Evolutionary conservation across 2,329 filamentous ascomycete species (phyloP), one percentile per base, ranked within the genome.

Genomic region (Hymenoscyphus infarciens): DNA sequence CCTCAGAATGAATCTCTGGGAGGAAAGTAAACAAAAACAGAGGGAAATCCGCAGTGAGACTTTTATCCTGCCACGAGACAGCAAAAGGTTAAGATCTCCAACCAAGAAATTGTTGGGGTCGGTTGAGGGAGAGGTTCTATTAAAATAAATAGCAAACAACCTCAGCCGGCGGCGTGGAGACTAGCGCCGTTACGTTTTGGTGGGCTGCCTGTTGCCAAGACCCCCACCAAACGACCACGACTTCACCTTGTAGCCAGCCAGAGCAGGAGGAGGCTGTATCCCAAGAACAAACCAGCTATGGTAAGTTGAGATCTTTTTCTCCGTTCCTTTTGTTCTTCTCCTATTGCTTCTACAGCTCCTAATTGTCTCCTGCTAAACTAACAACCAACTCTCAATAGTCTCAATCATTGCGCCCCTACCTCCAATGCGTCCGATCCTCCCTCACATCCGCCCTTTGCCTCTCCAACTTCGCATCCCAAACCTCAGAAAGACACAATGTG

Each of bases 401-500:
- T 75, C 94, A 97, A 92, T 97, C 93, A 69, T 85, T 98, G 75
- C 91, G 94, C 68, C 94, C 94, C 62, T 97, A 98, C 80, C 90
- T 97, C 71, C 92, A 96, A 82, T 96, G 91, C 78, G 95, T 98
- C 73, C 91, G 95, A 73, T 93, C 91, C 75, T 96, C 91, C 74
- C 84, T 99, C 74, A 98, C 93, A 49, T 92, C 94, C 68, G 94
- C 95, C 69, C 88, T 99, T 70, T 94, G 92, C 63, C 85, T 96
- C 64, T 94, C 92, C 77, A 96, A 99, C 83, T 99, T 99, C 78
- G 94, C 95, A 67, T 98, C 94, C 57, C 95, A 99, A 80, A 92
- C 91, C 55, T 91, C 93, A 61, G 96, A 99, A 82, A 85, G 95
- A 71, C 95, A 98, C 81, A 99, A 99, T 82, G 94, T 98, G 55